phyloP scores from a whole-genome alignment of 176 grass and related monocot genomes.

The Ampelocalamus luodianensis region DNA sequence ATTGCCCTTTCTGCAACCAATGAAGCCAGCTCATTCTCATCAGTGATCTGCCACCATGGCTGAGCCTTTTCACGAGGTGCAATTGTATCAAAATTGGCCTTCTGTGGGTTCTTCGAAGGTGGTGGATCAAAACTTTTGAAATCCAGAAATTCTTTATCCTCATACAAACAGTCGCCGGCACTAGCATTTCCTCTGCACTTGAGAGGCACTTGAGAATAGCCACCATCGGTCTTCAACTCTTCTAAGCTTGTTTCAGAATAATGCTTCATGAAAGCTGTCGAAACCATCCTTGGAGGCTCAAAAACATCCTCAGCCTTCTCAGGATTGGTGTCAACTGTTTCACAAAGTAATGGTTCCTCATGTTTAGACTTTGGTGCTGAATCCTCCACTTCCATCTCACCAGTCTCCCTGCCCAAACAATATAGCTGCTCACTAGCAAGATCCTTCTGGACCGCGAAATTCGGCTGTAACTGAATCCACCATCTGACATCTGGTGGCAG shows the following conservation, averaged over 20 bases:
- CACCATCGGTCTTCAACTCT: slow-evolving; percentile 17
- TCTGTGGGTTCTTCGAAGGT: slow-evolving; percentile 34
- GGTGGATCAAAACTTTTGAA: slow-evolving; percentile 41
- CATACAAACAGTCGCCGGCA: slow-evolving; percentile 38
- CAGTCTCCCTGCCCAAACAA: slow-evolving; percentile 17
- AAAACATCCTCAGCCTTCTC: slow-evolving; percentile 40
- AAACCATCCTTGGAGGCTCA: slow-evolving; percentile 46
- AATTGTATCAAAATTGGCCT: slow-evolving; percentile 36
- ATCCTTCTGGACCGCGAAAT: slow-evolving; percentile 62
- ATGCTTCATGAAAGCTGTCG: slow-evolving; percentile 54
- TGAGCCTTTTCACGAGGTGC: slow-evolving; percentile 62
- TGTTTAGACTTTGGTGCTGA: slow-evolving; percentile 22
- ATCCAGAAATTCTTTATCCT: slow-evolving; percentile 52
- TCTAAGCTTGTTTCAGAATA: slow-evolving; percentile 35
- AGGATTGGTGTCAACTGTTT: slow-evolving; percentile 16
- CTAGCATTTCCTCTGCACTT: slow-evolving; percentile 44
- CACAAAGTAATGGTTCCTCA: slow-evolving; percentile 40
- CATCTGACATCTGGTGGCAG: slow-evolving; percentile 71
- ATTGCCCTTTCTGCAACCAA: slow-evolving; percentile 76
- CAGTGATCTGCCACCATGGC: slow-evolving; percentile 78
- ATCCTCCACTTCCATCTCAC: slow-evolving; percentile 45
- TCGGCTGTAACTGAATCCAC: slow-evolving; percentile 76
- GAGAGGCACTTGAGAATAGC: slow-evolving; percentile 29
- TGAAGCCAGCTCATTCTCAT: slow-evolving; percentile 78
- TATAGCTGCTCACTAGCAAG: slow-evolving; percentile 42